Base-by-base conservation (phyloP, 352 stramenopile genomes). In the Globisporangium parvum region DNA sequence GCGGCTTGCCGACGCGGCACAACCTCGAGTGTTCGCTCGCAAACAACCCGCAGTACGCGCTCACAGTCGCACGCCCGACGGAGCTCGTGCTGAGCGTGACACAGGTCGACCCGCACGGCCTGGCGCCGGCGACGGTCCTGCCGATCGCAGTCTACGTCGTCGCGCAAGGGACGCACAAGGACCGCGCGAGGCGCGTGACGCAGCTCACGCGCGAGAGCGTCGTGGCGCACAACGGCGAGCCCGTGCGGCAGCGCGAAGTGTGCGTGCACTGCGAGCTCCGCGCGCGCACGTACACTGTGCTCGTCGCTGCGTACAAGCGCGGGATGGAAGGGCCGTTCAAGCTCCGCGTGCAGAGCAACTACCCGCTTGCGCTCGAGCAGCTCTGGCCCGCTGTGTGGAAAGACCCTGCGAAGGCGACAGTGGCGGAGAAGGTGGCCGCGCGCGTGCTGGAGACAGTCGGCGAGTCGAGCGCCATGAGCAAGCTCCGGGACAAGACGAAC, bases 321-420 rank as follows among this genome's bases (percentile, higher is more conserved):
- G 80, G 75, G 17, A 95, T 97, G 81, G 89, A 98, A 56, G 91
- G 91, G 2, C 77, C 85, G 24, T 98, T 98, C 66, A 80, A 79
- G 37, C 42, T 97, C 31, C 76, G 67, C 17, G 70, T 97, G 42
- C 77, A 95, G 57, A 96, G 73, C 54, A 96, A 95, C 51, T 95
- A 96, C 60, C 71, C 73, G 11, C 75, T 96, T 2, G 69, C 65
- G 35, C 46, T 94, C 6, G 62, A 85, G 45, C 83, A 83, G 65
- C 68, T 96, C 14, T 96, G 85, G 82, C 88, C 88, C 20, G 77
- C 80, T 11, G 65, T 75, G 33, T 91, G 84, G 84, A 91, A 91
- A 48, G 79, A 80, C 18, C 60, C 56, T 11, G 63, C 60, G n/a
- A 58, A 60, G 0, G 53, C 49, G 31, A 83, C 65, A 18, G 67